Percentiles rank a stretch among this genome's conserved stretches.
Conservation (phyloP, 768 basidiomycete genomes). For the Lactarius psammicola region DNA sequence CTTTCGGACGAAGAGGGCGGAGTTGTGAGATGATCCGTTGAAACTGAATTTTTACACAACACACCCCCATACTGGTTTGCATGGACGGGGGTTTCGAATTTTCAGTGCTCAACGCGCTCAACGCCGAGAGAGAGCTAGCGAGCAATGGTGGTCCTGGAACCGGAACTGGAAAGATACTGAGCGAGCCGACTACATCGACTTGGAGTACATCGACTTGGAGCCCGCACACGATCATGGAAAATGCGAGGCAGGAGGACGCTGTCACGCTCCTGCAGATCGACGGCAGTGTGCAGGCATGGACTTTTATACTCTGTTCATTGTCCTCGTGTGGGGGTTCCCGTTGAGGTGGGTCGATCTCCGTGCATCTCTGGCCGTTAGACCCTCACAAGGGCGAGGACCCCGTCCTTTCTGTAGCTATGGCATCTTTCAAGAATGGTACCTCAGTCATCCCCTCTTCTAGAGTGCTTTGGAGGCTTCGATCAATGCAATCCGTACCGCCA, state of each 20-base stretch:
- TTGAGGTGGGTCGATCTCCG: slow-evolving; percentile 26
- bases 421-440: slow-evolving; percentile 14
- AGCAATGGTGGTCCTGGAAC: too few species aligned
- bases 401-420: slow-evolving; percentile 1
- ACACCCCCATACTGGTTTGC: neutral
- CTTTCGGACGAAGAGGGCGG: neutral
- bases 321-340: slow-evolving; percentile 31
- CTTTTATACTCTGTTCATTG: slow-evolving; percentile 27
- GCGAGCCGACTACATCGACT: neutral
- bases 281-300: slow-evolving; percentile 28
- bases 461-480: slow-evolving; percentile 9
- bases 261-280: slow-evolving; percentile 28
- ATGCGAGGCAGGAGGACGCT: neutral
- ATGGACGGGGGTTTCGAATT: neutral
- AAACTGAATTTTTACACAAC: neutral
- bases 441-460: slow-evolving; percentile 10
- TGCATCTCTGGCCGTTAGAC: neutral
- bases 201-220: neutral
- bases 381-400: neutral
- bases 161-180: neutral
- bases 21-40: neutral
- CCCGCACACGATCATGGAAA: neutral
- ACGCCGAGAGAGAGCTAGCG: neutral
- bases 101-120: neutral
- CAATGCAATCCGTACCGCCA: slow-evolving; percentile 5